These are phyloP conservation scores for Hygrocybe punicea DNA, from an alignment of 768 basidiomycete species.

Conservation along the genomic window DNA sequence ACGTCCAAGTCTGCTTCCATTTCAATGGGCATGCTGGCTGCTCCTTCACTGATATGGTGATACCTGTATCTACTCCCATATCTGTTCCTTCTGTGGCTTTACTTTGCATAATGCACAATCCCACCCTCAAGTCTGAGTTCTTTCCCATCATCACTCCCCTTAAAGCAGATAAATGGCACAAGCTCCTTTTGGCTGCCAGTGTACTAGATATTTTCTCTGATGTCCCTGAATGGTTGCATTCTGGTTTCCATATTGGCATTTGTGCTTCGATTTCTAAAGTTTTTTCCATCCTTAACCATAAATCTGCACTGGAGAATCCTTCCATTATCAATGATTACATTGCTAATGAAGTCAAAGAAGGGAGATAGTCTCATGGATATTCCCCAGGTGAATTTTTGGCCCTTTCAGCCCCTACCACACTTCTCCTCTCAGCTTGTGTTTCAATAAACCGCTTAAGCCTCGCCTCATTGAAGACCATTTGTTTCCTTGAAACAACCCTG, in stretches of 20 bases:
- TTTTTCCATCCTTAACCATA: too few relatives aligned
- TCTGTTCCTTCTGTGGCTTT: conserved; percentile 15
- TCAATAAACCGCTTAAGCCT: conserved; percentile 16
- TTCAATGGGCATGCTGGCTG: conserved; percentile 2
- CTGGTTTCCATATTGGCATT: too few relatives aligned
- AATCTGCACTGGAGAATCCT: too few relatives aligned
- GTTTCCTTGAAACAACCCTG: background rate
- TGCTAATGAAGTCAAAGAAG: background rate
- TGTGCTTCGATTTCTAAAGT: too few relatives aligned
- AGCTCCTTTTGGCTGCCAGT: too few relatives aligned
- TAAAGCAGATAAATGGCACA: too few relatives aligned
- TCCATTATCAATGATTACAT: background rate
- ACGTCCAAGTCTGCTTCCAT: conserved; percentile 1
- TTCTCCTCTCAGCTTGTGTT: too few relatives aligned
- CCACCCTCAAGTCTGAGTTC: too few relatives aligned
- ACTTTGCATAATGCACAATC: conserved; percentile 8
- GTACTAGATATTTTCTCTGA: too few relatives aligned
- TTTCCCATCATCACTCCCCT: too few relatives aligned
- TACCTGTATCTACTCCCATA: conserved; percentile 4
- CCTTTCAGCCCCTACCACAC: background rate
- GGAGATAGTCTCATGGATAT: background rate
- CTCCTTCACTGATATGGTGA: too few relatives aligned
- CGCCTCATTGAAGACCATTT: background rate
- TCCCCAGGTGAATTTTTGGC: background rate
- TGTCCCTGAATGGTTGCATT: too few relatives aligned